Evolutionary conservation across 2,329 filamentous ascomycete species (phyloP).

Genomic region (Fragosphaeria purpurea): DNA sequence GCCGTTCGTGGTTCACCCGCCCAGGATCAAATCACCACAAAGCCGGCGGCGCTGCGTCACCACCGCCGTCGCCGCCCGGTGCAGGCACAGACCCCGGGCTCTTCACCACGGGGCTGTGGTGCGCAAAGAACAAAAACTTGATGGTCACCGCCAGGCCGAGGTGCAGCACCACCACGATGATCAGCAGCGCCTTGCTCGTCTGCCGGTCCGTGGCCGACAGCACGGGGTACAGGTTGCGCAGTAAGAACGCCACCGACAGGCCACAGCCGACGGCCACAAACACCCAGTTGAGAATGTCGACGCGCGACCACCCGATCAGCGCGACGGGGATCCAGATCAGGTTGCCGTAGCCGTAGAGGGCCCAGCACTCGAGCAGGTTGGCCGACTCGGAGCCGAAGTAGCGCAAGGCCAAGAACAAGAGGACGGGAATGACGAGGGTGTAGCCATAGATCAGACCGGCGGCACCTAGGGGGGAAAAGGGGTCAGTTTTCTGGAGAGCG

Average conservation of each 20-base stretch:
- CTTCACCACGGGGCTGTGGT: constrained; percentile 46
- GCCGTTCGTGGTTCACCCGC: too few species aligned
- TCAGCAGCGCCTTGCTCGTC: constrained; percentile 76
- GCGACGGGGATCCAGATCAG: constrained; percentile 96
- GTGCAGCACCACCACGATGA: constrained; percentile 77
- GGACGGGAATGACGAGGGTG: constrained; percentile 75
- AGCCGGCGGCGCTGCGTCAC: constrained; percentile 14
- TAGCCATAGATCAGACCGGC: constrained; percentile 94
- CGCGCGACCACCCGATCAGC: constrained; percentile 77
- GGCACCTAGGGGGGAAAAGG: constrained; percentile 42
- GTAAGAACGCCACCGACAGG: constrained; percentile 70
- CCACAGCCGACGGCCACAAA: constrained; percentile 84
- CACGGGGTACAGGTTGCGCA: constrained; percentile 83
- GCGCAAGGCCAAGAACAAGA: constrained; percentile 75
- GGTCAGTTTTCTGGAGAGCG: constrained; percentile 4
- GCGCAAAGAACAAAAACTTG: constrained; percentile 93
- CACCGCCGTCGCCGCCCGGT: constrained; percentile 1
- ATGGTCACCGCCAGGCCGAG: constrained; percentile 86
- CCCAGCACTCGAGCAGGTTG: constrained; percentile 90
- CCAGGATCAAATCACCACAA: not conserved
- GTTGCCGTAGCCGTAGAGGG: constrained; percentile 92
- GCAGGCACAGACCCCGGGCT: not conserved
- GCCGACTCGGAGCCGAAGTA: constrained; percentile 95
- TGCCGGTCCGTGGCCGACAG: constrained; percentile 87
- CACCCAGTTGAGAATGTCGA: constrained; percentile 82